Evolutionary conservation across 2,329 filamentous ascomycete genomes (phyloP), one percentile per base, ranked within the genome.

Genomic region (Penicillium sp.): DNA sequence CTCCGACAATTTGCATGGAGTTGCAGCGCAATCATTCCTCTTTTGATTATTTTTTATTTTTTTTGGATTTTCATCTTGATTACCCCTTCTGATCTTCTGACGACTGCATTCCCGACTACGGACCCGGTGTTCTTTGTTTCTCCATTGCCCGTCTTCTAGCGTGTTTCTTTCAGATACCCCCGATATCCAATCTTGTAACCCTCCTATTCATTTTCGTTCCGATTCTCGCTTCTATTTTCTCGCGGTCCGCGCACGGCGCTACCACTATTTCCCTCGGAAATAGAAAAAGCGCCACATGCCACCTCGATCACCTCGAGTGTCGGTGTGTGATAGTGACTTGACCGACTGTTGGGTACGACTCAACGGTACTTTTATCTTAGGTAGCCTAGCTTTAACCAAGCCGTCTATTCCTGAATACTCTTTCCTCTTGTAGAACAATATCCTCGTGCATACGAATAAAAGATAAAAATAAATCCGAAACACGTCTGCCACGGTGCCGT

Each of bases 131-230:
- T 46, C 43, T 30, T 24, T 48, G n/a, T 50, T 54, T 39, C 48
- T 53, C 44, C 44, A 51, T 53, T 51, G 36, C 39, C 51, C 27
- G 27, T 40, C 39, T 48, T 57, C 54, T 42, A 48, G 60, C 57
- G 51, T 42, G 30, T 54, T 36, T 13, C 43, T 47, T 44, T 40
- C 45, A 53, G 60, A 60, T 61, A 61, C 56, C 52, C 59, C 51
- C 50, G 49, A 57, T 56, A 55, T 54, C 56, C 60, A 47, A 31
- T 61, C 38, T 44, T 56, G 53, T 55, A 58, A 25, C 42, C 31
- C 49, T 41, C 53, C 50, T 55, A 44, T 51, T 46, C 42, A 51
- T 56, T 58, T 48, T 59, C 51, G 47, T 44, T 20, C 53, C 51
- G 48, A 55, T 53, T 56, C 51, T 48, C 45, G 42, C 40, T 45